These are phyloP conservation scores for Mentha longifolia DNA, from an alignment of 257 asterid genomes.

Conservation along the genomic window DNA sequence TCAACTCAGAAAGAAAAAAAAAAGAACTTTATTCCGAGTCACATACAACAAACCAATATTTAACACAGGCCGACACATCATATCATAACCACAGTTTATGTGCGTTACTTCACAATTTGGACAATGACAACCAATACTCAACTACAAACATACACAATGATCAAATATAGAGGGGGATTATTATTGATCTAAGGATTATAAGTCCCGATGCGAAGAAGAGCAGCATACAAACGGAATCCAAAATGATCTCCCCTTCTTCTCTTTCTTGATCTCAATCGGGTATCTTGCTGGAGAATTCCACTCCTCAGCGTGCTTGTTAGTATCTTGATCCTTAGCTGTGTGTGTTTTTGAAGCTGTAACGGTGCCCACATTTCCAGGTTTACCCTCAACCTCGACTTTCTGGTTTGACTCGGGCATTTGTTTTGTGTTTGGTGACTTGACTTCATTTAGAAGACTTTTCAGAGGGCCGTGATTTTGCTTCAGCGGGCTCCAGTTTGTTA, in stretches of 20 bases:
- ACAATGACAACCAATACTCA: slow-evolving; percentile 28
- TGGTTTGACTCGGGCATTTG: slow-evolving; percentile 44
- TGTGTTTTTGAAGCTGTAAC: slow-evolving; percentile 45
- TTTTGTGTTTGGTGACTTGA: slow-evolving; percentile 55
- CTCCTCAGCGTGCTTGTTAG: slow-evolving; percentile 63
- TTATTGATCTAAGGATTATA: slow-evolving; percentile 28
- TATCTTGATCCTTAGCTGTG: slow-evolving; percentile 29
- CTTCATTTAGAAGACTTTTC: slow-evolving; percentile 67
- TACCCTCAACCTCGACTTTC: slow-evolving; percentile 45
- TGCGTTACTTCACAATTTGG: slow-evolving; percentile 29
- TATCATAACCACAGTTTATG: slow-evolving; percentile 31
- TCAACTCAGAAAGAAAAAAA: background rate
- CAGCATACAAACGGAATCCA: slow-evolving; percentile 95
- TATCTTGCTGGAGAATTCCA: slow-evolving; percentile 94
- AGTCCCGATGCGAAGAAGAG: slow-evolving; percentile 67
- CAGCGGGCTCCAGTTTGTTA: slow-evolving; percentile 69
- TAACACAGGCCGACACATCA: background rate
- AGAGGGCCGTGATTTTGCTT: slow-evolving; percentile 74
- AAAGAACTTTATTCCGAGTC: background rate
- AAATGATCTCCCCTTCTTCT: slow-evolving; percentile 64
- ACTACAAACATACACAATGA: slow-evolving; percentile 26
- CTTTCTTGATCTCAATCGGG: slow-evolving; percentile 78
- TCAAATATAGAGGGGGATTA: background rate
- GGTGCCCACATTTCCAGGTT: slow-evolving; percentile 44
- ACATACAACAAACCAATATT: slow-evolving; percentile 31